A percentile compares a stretch with the other conserved stretches of the same genome.
These are phyloP conservation scores for Prunella vulgaris DNA, from an alignment of 257 asterid genomes.

Conservation along the genomic window DNA sequence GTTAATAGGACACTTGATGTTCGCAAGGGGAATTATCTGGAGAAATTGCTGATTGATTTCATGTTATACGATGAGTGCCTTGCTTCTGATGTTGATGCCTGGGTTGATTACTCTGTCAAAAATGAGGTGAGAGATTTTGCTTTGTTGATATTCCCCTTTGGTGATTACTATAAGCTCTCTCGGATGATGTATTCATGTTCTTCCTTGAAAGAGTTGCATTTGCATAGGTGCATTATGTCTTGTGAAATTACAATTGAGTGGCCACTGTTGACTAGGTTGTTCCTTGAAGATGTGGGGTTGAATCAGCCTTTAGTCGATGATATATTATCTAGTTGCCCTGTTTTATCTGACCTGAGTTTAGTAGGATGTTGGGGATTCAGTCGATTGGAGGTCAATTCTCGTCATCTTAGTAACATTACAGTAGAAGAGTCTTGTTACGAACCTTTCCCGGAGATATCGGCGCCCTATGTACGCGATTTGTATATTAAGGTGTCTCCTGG, in stretches of 20 bases:
- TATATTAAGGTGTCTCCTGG: not conserved
- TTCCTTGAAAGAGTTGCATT: not conserved
- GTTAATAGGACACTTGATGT: not conserved
- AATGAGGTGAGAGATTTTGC: conserved; percentile 1
- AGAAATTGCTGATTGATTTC: not conserved
- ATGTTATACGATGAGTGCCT: not conserved
- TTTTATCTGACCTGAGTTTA: not conserved
- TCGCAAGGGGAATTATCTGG: not conserved
- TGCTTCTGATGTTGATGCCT: not conserved
- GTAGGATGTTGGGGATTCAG: not conserved
- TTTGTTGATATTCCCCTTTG: too few relatives aligned
- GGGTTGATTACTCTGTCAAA: conserved; percentile 7
- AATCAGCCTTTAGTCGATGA: not conserved
- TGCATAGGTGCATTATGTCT: not conserved
- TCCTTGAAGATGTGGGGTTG: not conserved
- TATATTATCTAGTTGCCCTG: conserved; percentile 12
- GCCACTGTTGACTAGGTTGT: not conserved
- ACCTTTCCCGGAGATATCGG: conserved; percentile 7
- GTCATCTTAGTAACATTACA: not conserved
- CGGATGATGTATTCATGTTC: not conserved
- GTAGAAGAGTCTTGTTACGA: too few relatives aligned
- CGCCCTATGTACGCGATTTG: conserved; percentile 4
- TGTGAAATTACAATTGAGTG: not conserved
- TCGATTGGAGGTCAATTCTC: not conserved
- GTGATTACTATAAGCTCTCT: not conserved